These are phyloP conservation scores for Phytophthora niederhauseri DNA, from an alignment of 352 stramenopile species.

Conservation along the genomic window DNA sequence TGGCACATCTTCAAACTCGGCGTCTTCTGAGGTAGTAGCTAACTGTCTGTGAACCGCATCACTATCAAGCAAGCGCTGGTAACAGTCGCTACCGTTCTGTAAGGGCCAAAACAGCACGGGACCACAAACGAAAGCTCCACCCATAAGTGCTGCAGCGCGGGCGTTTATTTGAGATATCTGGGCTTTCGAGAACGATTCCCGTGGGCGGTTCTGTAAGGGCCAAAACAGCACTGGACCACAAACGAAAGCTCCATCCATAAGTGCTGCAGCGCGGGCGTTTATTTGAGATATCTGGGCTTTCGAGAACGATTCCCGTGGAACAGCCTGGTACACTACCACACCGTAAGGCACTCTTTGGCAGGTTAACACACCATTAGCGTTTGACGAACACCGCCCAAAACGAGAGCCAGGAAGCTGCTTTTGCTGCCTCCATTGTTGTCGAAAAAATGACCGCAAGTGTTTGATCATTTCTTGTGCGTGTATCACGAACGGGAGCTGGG, in stretches of 20 bases:
- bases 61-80: conserved; percentile 20
- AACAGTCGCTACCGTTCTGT: conserved; percentile 19
- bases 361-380: conserved; percentile 13
- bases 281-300: conserved; percentile 16
- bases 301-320: background rate
- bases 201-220: conserved; percentile 13
- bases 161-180: conserved; percentile 25
- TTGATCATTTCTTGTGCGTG: conserved; percentile 23
- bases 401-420: conserved; percentile 8
- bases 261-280: conserved; percentile 25
- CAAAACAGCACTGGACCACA: conserved; percentile 30
- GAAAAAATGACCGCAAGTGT: conserved; percentile 26
- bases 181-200: background rate
- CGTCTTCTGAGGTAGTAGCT: background rate
- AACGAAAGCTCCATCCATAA: conserved; percentile 10
- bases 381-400: conserved; percentile 1
- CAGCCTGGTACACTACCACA: conserved; percentile 26
- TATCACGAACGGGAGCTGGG: conserved; percentile 13
- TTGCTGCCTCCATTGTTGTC: conserved; percentile 15
- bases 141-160: conserved; percentile 19
- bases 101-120: conserved; percentile 34
- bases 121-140: conserved; percentile 8
- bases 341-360: conserved; percentile 28
- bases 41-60: conserved; percentile 16
- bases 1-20: conserved; percentile 10